Percentiles rank a stretch among this genome's conserved stretches.
Evolutionary conservation across 2,329 filamentous ascomycete genomes (phyloP).

Genomic region (Aspergillus hortae): DNA sequence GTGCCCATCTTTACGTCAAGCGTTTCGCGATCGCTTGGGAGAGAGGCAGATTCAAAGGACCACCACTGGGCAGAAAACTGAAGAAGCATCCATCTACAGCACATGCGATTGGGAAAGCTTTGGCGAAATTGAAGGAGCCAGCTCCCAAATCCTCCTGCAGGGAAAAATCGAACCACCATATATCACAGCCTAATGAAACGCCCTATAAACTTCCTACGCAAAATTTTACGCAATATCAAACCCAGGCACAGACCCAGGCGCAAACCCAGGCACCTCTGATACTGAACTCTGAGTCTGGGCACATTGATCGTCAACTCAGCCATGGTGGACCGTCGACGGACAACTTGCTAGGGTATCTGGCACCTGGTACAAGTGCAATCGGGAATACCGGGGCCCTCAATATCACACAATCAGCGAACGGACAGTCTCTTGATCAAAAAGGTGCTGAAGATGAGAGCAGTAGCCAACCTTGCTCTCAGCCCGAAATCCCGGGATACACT

Average conservation of each 20-base stretch:
- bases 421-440: too few relatives aligned
- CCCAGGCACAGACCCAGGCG: constrained; percentile 13
- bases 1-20: constrained; percentile 23
- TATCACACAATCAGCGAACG: too few relatives aligned
- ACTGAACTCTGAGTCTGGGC: not conserved
- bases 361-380: not conserved
- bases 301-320: not conserved
- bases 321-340: not conserved
- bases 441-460: too few relatives aligned
- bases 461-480: too few relatives aligned
- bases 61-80: constrained; percentile 16
- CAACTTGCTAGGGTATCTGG: not conserved
- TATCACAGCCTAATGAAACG: too few relatives aligned
- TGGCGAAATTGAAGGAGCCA: not conserved
- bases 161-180: too few relatives aligned
- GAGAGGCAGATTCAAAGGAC: constrained; percentile 9
- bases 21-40: constrained; percentile 23
- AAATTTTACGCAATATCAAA: constrained; percentile 20
- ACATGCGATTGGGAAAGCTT: constrained; percentile 12
- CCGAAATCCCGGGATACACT: too few relatives aligned
- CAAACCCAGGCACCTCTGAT: not conserved
- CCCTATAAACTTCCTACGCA: constrained; percentile 8
- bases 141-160: too few relatives aligned
- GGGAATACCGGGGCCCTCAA: not conserved
- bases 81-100: constrained; percentile 16